Base-by-base conservation (phyloP, 768 basidiomycete species). In the Mrakia blollopis region DNA sequence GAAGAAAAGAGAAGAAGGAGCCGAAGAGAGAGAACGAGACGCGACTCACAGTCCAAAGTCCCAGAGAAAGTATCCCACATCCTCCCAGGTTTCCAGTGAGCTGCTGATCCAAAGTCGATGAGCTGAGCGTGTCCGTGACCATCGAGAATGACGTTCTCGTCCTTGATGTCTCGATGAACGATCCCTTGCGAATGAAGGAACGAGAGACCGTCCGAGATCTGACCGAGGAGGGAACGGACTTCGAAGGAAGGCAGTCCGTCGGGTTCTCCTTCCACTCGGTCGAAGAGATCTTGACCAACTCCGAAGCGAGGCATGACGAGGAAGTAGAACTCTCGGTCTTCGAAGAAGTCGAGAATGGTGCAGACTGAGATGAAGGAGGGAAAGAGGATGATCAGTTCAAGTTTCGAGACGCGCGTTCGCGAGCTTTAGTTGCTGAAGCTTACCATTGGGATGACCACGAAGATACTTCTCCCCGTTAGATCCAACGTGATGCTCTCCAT, bases 111-210 rank as follows among this genome's bases (percentile, higher is more conserved):
- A 83, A 98, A 99, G 82, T 99, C 96, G 82, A 99, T 98, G 81
- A 99, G 84, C 83, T 98, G 90, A 82, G 92, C 94, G 82, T 88
- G 89, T 41, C 92, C 94, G 63, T 88, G 84, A 23, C 90, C 89
- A 75, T 86, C 85, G 21, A 86, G 82, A 30, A 85, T 84, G 72
- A 85, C 83, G 82, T 98, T 97, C 83, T 99, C 96, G 81, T 99
- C 96, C 85, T 99, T 99, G 83, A 99, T 90, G 81, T 99, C 96
- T 72, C 96, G 92, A 83, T 99, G 96, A 14, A 98, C 96, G 77
- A 99, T 97, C 73, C 93, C 94, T 80, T 91, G 92, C 13, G 89
- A 86, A 83, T 99, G 96, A 57, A 99, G 85, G 85, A 98, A 99
- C 76, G 86, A 82, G 77, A 94, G 84, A 0, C 94, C 95, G 83